Evolutionary conservation across 768 basidiomycete genomes (phyloP), one percentile per base, ranked within the genome.

Genomic region (Mrakia hoshinonis): DNA sequence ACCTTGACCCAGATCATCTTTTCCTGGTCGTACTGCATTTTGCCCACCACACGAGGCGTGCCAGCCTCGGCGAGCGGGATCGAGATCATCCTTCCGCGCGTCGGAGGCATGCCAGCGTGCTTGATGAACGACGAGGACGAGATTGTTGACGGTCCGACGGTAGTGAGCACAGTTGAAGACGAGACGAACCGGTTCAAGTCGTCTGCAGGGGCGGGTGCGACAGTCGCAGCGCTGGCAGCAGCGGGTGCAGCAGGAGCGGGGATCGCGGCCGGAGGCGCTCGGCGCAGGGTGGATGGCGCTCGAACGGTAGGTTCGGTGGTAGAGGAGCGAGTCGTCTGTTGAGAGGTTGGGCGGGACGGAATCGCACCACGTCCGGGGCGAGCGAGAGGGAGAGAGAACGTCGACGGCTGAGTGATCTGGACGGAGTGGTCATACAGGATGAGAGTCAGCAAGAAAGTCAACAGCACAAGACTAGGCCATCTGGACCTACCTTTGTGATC

Each of bases 161-260:
- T 70, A 0, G 69, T 63, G 6, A 62, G 22, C 10, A 39, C 31
- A 11, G 92, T 93, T 76, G 91, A 91, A 18, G 91, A 89, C 7
- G 92, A 94, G 11, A 94, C 90, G 76, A 91, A 91, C 31, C 93
- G 88, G 76, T 89, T 90, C 55, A 93, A 82, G 77, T 93, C 92
- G 55, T 76, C 76, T 48, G 76, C 75, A 38, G 75, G 43, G 22
- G 71, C 72, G 29, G 84, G 85, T 31, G 85, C 73, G 43, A 86
- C 84, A 24, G 47, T 36, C 0, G n/a, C 15, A 43, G 29, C 43
- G 7, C 47, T 26, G 5, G 68, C 15, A 38, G 39, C 39, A 46
- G 67, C 13, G 18, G 68, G 47, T 3, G 68, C n/a, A 9, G 68
- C 46, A 2, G 68, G 43, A 22, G 58, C 20, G 49, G 69, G 36